Base-by-base conservation (phyloP, 352 stramenopile species). In the Phytophthora sp. region DNA sequence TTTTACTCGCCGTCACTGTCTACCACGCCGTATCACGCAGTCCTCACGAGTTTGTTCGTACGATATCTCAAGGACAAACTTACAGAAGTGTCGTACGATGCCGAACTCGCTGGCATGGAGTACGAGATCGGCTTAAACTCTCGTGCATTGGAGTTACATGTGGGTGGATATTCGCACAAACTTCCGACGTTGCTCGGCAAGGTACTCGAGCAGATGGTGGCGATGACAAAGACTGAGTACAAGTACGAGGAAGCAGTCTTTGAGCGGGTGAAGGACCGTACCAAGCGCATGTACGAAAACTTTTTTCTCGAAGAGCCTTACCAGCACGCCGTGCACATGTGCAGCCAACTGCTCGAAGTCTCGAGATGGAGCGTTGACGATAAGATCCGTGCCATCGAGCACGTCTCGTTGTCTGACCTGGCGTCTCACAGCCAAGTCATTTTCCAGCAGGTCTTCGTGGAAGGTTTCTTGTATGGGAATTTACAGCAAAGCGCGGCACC, bases 141-240 rank as follows among this genome's bases (percentile, higher is more conserved):
- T 8, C 78, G 82, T 26, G 76, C 82, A 4, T 60, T 98, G 1
- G 88, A 96, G 61, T 63, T 98, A 2, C 81, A 89, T 38, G 79
- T 97, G 0, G 86, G 80, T 26, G 93, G 93, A 7, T 98, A 95
- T 76, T 96, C 86, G 52, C 86, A 98, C 60, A 98, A 98, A 62
- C 81, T 96, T 4, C 69, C 85, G n/a, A 71, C 82, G 13, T 79
- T 98, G 38, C 63, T 97, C 0, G 71, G 86, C 20, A 83, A 94
- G 41, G 82, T 91, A 5, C 70, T 97, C 29, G 61, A 80, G 3
- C 63, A 79, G 18, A 69, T 91, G 58, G 52, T 82, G 29, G 68
- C 60, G 6, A 83, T 90, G 75, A 79, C 79, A 0, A 74, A 71
- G n/a, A 33, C 71, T 9, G 60, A 47, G n/a, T 86, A 91, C 50